Conservation (phyloP, 1,284 basidiomycete species). For the Malassezia equina region DNA sequence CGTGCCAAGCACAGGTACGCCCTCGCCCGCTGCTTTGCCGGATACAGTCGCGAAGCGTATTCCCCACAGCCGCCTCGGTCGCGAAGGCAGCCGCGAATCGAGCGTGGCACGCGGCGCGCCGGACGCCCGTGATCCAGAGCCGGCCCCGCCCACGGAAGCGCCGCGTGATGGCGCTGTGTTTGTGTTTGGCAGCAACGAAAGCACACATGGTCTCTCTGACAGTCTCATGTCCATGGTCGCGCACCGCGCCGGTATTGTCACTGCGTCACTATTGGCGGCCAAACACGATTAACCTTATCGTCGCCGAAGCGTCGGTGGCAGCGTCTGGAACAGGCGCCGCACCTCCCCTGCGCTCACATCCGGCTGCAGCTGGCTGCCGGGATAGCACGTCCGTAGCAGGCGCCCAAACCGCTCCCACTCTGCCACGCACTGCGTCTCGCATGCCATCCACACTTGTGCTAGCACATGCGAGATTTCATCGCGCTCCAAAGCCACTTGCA, state of each 20-base stretch:
- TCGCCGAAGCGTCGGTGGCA: constrained; percentile 16
- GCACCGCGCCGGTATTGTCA: constrained; percentile 38
- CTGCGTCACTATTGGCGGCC: constrained; percentile 51
- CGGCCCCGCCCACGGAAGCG: not conserved
- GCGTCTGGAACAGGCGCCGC: constrained; percentile 22
- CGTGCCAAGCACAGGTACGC: constrained; percentile 14
- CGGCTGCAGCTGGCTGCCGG: not conserved
- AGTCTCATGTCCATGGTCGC: constrained; percentile 39
- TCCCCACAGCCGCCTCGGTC: constrained; percentile 6
- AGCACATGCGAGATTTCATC: constrained; percentile 16
- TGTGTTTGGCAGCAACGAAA: constrained; percentile 44
- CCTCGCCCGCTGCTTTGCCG: not conserved
- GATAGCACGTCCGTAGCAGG: constrained; percentile 13
- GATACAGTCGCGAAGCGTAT: not conserved
- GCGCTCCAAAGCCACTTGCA: not conserved
- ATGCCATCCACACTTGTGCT: constrained; percentile 11
- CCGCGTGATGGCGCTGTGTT: constrained; percentile 20
- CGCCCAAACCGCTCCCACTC: constrained; percentile 12
- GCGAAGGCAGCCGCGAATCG: constrained; percentile 9
- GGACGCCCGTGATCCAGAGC: constrained; percentile 16
- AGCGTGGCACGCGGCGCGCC: constrained; percentile 13
- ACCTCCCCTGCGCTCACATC: constrained; percentile 64
- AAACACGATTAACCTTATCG: constrained; percentile 23
- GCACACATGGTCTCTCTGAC: constrained; percentile 41
- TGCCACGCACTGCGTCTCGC: not conserved